Evolutionary conservation across 257 asterid genomes (phyloP), one percentile per base, ranked within the genome.

Genomic region (Vinca minor): DNA sequence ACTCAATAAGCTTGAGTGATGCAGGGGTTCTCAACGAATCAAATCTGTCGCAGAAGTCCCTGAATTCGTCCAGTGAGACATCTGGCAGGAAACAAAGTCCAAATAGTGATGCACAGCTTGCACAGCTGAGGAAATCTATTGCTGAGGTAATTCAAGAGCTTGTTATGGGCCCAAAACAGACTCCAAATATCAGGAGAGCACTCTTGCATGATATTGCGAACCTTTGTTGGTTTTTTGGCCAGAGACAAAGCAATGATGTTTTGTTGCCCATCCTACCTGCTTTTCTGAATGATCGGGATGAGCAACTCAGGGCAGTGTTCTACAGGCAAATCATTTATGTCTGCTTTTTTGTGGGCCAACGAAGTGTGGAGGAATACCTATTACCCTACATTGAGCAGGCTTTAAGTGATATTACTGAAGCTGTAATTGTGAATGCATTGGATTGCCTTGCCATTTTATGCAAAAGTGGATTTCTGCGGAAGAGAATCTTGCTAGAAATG

Each of bases 61-160:
- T 70, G 10, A 48, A 67, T 55, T 69, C 76, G 55, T 79, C 87
- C 58, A 56, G 75, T 31, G 82, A 78, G 29, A 68, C 73, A 53
- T 81, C 83, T 59, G 78, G 75, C 29, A 77, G 75, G 66, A 82
- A 78, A 62, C 79, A 69, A 68, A 81, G 70, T 81, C 75, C 74
- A 72, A 84, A 83, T 68, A 81, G 78, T 75, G 96, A 85, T 73
- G 87, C 79, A 53, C 97, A 83, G 71, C 97, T 93, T 78, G 91
- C 91, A 57, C 95, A 83, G 69, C 77, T 93, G 74, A 79, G 99
- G 67, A 93, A 89, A 79, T 89, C 94, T 49, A 80, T 93, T 53
- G 97, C 99, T 34, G 99, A 89, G 78, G 90, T 93, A 73, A 89
- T 93, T 80, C 99, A 93, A 80, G 97, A 93, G 78, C 96, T 93